Conservation (phyloP, 306 rosid genomes). For the Corylus heterophylla region DNA sequence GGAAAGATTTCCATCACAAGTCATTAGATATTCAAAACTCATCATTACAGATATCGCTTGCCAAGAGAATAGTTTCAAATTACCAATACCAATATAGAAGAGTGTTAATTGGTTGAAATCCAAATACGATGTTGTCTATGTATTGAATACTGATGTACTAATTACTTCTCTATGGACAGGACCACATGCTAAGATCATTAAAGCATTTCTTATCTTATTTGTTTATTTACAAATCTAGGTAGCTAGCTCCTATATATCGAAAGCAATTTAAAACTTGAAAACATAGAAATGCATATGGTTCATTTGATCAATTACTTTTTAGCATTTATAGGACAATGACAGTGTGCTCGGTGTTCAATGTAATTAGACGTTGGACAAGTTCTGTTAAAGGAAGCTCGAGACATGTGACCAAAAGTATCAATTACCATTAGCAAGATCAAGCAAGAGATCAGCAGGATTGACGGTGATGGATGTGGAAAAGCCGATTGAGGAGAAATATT, state of each 20-base stretch:
- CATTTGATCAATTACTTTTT: neutral
- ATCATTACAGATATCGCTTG: no score
- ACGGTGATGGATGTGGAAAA: conserved; percentile 68
- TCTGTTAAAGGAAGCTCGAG: conserved; percentile 36
- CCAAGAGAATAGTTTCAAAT: no score
- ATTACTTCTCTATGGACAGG: neutral
- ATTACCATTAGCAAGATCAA: conserved; percentile 76
- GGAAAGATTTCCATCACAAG: no score
- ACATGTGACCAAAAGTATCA: conserved; percentile 36
- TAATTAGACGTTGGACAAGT: conserved; percentile 29
- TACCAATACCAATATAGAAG: no score
- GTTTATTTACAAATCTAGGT: neutral
- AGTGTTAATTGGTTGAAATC: no score
- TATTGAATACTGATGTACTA: conserved; percentile 8
- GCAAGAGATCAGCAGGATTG: conserved; percentile 95
- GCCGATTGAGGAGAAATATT: conserved; percentile 75
- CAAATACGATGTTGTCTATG: neutral
- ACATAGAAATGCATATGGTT: neutral
- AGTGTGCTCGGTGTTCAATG: conserved; percentile 47
- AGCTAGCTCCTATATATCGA: no score
- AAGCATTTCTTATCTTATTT: conserved; percentile 28
- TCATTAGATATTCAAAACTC: no score
- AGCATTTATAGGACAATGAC: conserved; percentile 37
- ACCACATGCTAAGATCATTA: neutral
- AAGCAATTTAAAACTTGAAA: neutral